phyloP scores from a whole-genome alignment of 108 stramenopile genomes.

The Chaetoceros muelleri region DNA sequence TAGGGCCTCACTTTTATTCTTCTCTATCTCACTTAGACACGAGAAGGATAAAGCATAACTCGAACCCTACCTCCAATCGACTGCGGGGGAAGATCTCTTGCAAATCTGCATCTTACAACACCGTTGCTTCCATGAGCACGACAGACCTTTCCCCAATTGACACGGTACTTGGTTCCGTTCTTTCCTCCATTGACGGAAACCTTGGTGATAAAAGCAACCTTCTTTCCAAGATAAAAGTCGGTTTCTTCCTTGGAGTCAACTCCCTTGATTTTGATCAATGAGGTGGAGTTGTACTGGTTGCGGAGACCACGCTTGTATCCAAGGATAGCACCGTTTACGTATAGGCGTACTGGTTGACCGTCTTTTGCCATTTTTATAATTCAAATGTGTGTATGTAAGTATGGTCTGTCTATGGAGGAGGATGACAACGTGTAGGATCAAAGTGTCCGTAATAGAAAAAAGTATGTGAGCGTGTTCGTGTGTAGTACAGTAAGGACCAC shows the following conservation, averaged over 20 bases:
- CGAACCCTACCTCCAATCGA: conserved; percentile 84
- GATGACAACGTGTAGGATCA: no score
- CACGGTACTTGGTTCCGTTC: conserved; percentile 91
- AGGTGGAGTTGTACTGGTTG: conserved; percentile 94
- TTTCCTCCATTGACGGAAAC: conserved; percentile 38
- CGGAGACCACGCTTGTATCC: conserved; percentile 97
- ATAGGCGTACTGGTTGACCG: conserved; percentile 73
- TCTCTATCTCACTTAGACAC: conserved; percentile 30
- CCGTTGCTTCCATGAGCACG: conserved; percentile 96
- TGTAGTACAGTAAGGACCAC: no score
- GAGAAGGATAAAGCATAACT: conserved; percentile 87
- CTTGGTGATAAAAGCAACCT: conserved; percentile 98
- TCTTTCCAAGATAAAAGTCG: conserved; percentile 98
- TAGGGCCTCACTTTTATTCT: no score
- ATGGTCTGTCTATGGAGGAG: conserved; percentile 2
- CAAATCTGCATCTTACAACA: conserved; percentile 97
- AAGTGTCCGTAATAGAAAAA: no score
- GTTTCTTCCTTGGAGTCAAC: conserved; percentile 87
- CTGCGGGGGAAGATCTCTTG: conserved; percentile 89
- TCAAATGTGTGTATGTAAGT: background rate
- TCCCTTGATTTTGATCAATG: conserved; percentile 96
- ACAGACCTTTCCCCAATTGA: conserved; percentile 97
- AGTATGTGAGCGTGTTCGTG: no score
- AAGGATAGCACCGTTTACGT: conserved; percentile 96
- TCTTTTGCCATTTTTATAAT: conserved; percentile 29